Percentiles rank a stretch among this genome's conserved stretches.
Evolutionary conservation across 2,329 filamentous ascomycete genomes (phyloP).

Genomic region (Bertia moriformis): DNA sequence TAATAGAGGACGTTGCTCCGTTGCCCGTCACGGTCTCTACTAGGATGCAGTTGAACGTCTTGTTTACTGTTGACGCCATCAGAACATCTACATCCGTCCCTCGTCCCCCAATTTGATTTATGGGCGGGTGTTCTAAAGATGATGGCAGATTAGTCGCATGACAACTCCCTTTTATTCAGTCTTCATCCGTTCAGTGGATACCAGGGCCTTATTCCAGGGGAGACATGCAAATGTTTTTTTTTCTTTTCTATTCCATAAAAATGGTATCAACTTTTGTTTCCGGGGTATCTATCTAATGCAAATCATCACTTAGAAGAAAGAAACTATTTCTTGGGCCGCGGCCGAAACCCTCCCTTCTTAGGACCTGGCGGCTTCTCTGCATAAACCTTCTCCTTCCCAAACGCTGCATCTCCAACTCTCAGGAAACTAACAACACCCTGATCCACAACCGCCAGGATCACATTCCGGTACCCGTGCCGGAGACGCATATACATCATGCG

Average conservation of each 20-base stretch:
- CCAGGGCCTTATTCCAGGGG: constrained; percentile 12
- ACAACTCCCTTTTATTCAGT: constrained; percentile 11
- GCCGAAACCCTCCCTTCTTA: background rate
- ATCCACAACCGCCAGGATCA: constrained; percentile 47
- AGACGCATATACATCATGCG: constrained; percentile 36
- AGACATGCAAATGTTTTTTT: constrained; percentile 9
- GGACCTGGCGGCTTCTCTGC: constrained; percentile 10
- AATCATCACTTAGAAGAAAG: too few species aligned
- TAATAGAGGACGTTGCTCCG: too few species aligned
- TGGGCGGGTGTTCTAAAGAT: constrained; percentile 29
- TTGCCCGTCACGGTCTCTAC: too few species aligned
- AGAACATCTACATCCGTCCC: constrained; percentile 17
- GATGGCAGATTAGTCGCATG: constrained; percentile 23
- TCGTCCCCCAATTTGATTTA: constrained; percentile 9
- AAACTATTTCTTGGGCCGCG: background rate
- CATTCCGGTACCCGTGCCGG: constrained; percentile 42
- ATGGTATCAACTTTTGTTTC: too few species aligned
- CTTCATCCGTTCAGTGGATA: constrained; percentile 9
- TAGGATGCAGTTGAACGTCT: too few species aligned
- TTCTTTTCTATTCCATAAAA: too few species aligned
- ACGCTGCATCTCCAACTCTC: constrained; percentile 38
- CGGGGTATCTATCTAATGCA: too few species aligned
- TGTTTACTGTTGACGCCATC: too few species aligned
- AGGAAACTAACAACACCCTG: constrained; percentile 48
- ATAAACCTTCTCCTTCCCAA: constrained; percentile 37